phyloP scores from a whole-genome alignment of 139 green algal genomes.

The Haematococcus lacustris region DNA sequence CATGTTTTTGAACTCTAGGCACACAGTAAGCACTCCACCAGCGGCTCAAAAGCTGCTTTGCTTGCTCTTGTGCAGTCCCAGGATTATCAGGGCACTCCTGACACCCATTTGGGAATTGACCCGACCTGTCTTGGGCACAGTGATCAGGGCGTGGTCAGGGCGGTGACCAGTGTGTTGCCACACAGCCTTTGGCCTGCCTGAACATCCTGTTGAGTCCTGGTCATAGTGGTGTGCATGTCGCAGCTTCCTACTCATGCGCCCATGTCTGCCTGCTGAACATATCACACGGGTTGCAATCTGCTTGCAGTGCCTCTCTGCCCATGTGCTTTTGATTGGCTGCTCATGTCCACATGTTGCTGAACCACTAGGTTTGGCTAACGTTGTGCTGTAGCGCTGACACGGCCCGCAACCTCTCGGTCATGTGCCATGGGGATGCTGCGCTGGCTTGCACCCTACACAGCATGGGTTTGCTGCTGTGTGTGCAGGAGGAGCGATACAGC shows the following conservation, averaged over 20 bases:
- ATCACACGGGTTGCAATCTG: background rate
- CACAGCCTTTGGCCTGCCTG: background rate
- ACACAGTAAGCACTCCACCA: too few relatives aligned
- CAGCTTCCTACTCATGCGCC: background rate
- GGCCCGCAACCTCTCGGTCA: background rate
- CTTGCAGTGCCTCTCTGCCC: background rate
- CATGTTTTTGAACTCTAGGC: too few relatives aligned
- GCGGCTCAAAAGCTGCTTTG: too few relatives aligned
- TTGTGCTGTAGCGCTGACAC: background rate
- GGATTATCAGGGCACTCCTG: slow-evolving; percentile 4
- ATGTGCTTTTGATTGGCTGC: background rate
- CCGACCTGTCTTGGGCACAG: slow-evolving; percentile 5
- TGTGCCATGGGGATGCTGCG: background rate
- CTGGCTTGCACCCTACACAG: background rate
- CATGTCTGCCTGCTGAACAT: background rate
- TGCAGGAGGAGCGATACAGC: slow-evolving; percentile 13
- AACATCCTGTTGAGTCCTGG: background rate
- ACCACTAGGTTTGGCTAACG: too few relatives aligned
- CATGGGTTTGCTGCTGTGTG: too few relatives aligned
- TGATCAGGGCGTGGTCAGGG: background rate
- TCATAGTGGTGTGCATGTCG: too few relatives aligned
- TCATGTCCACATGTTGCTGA: too few relatives aligned
- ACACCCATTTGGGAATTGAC: background rate
- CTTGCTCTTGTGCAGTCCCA: too few relatives aligned
- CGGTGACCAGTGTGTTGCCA: background rate